phyloP scores from a whole-genome alignment of 2,329 filamentous ascomycete genomes.

The Tolypocladium nubicola region DNA sequence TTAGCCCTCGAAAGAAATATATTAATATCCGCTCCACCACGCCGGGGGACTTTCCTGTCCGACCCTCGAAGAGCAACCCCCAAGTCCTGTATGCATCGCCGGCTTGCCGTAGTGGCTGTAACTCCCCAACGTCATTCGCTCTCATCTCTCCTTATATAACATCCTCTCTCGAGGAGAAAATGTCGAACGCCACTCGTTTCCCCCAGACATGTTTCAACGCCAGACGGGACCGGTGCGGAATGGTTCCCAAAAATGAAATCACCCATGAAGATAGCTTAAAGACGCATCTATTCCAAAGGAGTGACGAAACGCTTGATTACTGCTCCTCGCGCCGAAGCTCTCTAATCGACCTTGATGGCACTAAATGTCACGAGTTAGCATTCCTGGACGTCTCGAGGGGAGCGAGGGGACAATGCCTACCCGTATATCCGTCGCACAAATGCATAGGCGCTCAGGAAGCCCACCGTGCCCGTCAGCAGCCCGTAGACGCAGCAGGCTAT shows the following conservation, averaged over 20 bases:
- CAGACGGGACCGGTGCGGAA: no score
- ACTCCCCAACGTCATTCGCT: neutral
- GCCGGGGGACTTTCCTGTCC: neutral
- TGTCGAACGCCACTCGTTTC: neutral
- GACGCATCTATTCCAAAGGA: neutral
- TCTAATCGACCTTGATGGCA: constrained; percentile 40
- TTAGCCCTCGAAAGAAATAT: neutral
- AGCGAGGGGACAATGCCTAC: constrained; percentile 31
- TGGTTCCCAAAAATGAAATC: no score
- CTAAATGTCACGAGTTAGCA: constrained; percentile 17
- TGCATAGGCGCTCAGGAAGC: constrained; percentile 73
- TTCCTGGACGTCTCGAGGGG: neutral
- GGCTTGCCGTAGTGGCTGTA: neutral
- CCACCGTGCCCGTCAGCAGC: constrained; percentile 70
- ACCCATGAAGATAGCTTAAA: neutral
- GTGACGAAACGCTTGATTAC: neutral
- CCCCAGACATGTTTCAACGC: no score
- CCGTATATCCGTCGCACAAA: constrained; percentile 79
- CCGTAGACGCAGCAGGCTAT: constrained; percentile 75
- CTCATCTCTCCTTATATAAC: neutral
- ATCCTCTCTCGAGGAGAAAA: neutral
- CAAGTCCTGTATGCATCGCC: neutral
- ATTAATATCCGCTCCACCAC: neutral
- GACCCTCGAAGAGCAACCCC: neutral
- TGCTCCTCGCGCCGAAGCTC: neutral